Conservation (phyloP, 139 green algal species). For the Yamagishiella unicocca region DNA sequence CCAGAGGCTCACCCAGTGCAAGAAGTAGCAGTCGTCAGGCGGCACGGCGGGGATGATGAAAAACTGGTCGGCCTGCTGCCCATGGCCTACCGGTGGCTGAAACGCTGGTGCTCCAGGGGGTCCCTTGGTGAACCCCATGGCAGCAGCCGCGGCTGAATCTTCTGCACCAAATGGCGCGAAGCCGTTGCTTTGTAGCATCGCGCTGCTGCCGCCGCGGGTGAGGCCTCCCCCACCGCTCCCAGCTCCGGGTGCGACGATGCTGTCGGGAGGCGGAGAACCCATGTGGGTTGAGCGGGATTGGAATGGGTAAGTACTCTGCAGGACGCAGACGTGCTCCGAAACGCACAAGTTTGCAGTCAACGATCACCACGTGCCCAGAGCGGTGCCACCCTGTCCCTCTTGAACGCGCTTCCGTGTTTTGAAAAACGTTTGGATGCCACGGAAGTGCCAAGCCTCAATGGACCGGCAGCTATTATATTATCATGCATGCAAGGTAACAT, state of each 20-base stretch:
- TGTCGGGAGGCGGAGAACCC: not conserved
- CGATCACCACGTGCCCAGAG: no score
- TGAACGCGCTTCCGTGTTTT: no score
- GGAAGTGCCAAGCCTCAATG: no score
- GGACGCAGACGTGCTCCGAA: no score
- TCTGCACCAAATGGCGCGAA: not conserved
- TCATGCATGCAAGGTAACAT: no score
- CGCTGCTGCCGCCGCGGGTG: not conserved
- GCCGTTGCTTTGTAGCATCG: not conserved
- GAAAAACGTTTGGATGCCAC: no score
- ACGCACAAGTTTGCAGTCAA: no score
- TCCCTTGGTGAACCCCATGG: not conserved
- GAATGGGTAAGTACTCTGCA: no score
- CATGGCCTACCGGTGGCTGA: not conserved
- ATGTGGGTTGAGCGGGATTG: no score
- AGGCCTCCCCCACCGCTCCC: not conserved
- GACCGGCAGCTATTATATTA: no score
- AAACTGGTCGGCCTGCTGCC: not conserved
- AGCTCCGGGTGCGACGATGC: not conserved
- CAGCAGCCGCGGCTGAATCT: no score
- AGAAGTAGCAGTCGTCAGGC: slow-evolving; percentile 36
- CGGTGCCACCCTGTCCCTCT: no score
- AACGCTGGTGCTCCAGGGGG: not conserved
- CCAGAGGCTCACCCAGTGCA: slow-evolving; percentile 5
- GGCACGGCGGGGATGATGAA: not conserved